These are phyloP conservation scores for Chloranthus sessilifolius DNA, from an alignment of 164 flowering plant species.

Conservation along the genomic window DNA sequence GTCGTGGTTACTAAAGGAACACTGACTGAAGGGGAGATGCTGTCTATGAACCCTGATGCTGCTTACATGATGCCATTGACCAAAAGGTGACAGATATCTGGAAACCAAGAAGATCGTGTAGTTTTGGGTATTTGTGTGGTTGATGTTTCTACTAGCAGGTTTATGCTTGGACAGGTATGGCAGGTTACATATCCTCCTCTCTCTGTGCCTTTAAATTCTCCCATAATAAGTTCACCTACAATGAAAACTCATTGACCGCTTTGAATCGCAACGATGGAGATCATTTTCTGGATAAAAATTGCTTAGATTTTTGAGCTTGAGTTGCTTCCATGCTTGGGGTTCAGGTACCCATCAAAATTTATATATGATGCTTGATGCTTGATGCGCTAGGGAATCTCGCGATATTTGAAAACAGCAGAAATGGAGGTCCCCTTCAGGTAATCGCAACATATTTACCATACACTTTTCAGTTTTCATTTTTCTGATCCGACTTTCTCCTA, in stretches of 20 bases:
- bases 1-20: slow-evolving; percentile 96
- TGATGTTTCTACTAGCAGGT: slow-evolving; percentile 85
- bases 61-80: slow-evolving; percentile 74
- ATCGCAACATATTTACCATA: neutral
- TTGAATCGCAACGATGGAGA: no score
- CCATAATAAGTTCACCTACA: no score
- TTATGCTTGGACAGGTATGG: slow-evolving; percentile 89
- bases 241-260: no score
- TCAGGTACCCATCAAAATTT: slow-evolving; percentile 45
- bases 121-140: slow-evolving; percentile 74
- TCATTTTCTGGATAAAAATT: slow-evolving; percentile 61
- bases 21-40: slow-evolving; percentile 80
- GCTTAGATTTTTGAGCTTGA: slow-evolving; percentile 89
- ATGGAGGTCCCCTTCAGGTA: slow-evolving; percentile 87
- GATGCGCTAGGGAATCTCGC: slow-evolving; percentile 95
- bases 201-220: no score
- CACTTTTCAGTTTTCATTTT: slow-evolving; percentile 4
- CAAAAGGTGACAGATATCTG: slow-evolving; percentile 40
- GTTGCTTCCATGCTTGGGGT: slow-evolving; percentile 61
- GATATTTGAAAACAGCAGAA: slow-evolving; percentile 82
- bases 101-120: slow-evolving; percentile 22
- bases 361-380: slow-evolving; percentile 79
- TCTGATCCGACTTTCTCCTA: slow-evolving; percentile 6
- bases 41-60: slow-evolving; percentile 71
- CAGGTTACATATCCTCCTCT: no score